A percentile compares a stretch with the other conserved stretches of the same genome.
These are phyloP conservation scores for Cylindrodendrum hubeiense DNA, from an alignment of 2,329 filamentous ascomycete species.

Conservation along the genomic window DNA sequence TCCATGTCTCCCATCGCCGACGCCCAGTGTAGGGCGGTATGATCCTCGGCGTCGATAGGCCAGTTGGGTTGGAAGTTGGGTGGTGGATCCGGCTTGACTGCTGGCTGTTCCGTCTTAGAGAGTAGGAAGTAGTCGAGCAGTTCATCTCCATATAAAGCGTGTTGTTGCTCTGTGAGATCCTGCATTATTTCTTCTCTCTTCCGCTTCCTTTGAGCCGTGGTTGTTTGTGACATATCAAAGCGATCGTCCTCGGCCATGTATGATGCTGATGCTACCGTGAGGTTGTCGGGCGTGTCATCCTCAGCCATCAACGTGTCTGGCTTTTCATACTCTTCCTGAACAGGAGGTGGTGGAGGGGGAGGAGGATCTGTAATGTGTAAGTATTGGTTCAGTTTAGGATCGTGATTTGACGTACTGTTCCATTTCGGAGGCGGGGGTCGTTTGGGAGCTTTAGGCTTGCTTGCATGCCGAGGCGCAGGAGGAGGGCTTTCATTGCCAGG, in stretches of 20 bases:
- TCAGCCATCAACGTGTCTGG: constrained; percentile 74
- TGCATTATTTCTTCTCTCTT: constrained; percentile 77
- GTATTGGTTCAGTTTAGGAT: neutral
- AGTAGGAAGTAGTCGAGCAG: constrained; percentile 97
- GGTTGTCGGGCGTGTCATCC: constrained; percentile 85
- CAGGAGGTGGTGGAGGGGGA: constrained; percentile 35
- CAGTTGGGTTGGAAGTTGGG: constrained; percentile 89
- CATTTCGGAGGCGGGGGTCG: constrained; percentile 69
- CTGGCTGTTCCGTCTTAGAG: constrained; percentile 81
- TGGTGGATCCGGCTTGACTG: constrained; percentile 82
- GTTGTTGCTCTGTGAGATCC: constrained; percentile 81
- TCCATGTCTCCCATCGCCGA: constrained; percentile 97
- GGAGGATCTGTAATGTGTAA: constrained; percentile 38
- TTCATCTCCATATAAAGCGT: constrained; percentile 92
- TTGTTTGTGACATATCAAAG: constrained; percentile 75
- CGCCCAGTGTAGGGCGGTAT: constrained; percentile 96
- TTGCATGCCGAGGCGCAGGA: constrained; percentile 92
- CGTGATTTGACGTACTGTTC: constrained; percentile 47
- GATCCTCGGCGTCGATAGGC: constrained; percentile 91
- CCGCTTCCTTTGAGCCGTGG: constrained; percentile 76
- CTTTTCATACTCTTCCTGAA: constrained; percentile 73
- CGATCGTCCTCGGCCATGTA: constrained; percentile 88
- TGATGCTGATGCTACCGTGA: constrained; percentile 85
- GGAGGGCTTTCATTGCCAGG: constrained; percentile 90
- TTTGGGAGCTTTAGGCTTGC: constrained; percentile 84